Evolutionary conservation across 306 rosid species (phyloP).

Genomic region (Prosopis cineraria): DNA sequence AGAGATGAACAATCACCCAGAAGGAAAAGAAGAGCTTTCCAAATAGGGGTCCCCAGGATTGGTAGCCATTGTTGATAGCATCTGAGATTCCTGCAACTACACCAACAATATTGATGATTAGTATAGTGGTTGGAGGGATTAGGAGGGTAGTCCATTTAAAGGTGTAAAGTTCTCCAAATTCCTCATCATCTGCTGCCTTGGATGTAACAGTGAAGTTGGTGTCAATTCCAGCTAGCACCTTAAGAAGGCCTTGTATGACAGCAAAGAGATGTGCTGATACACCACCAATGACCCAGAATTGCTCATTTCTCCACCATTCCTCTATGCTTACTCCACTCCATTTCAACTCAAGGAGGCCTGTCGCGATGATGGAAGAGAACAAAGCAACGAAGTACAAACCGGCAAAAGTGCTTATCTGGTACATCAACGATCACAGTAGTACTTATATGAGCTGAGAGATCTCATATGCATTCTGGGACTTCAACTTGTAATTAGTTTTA

Average conservation of each 20-base stretch:
- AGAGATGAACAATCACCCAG: slow-evolving; percentile 96
- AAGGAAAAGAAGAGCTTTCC: slow-evolving; percentile 96
- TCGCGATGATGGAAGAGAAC: slow-evolving; percentile 79
- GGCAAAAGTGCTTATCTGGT: slow-evolving; percentile 94
- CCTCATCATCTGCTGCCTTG: slow-evolving; percentile 91
- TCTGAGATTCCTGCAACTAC: slow-evolving; percentile 96
- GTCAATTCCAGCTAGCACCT: slow-evolving; percentile 89
- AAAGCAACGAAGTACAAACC: slow-evolving; percentile 80
- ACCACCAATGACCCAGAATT: slow-evolving; percentile 98
- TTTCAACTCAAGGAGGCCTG: slow-evolving; percentile 92
- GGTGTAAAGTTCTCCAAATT: slow-evolving; percentile 79
- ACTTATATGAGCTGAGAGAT: neutral
- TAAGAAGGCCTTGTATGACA: slow-evolving; percentile 87
- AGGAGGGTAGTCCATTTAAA: slow-evolving; percentile 93
- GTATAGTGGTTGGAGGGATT: slow-evolving; percentile 90
- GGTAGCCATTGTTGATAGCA: slow-evolving; percentile 92
- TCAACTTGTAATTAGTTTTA: neutral
- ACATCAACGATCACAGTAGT: slow-evolving; percentile 29
- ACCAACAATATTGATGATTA: slow-evolving; percentile 88
- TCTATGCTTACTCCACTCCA: slow-evolving; percentile 99
- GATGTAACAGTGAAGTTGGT: slow-evolving; percentile 92
- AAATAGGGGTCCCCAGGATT: slow-evolving; percentile 96
- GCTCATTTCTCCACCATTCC: slow-evolving; percentile 99
- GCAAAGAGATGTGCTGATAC: slow-evolving; percentile 91
- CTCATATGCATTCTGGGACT: too few species aligned